These are phyloP conservation scores for Puccinia brachypodii DNA, from an alignment of 1,284 basidiomycete genomes.

Conservation along the genomic window DNA sequence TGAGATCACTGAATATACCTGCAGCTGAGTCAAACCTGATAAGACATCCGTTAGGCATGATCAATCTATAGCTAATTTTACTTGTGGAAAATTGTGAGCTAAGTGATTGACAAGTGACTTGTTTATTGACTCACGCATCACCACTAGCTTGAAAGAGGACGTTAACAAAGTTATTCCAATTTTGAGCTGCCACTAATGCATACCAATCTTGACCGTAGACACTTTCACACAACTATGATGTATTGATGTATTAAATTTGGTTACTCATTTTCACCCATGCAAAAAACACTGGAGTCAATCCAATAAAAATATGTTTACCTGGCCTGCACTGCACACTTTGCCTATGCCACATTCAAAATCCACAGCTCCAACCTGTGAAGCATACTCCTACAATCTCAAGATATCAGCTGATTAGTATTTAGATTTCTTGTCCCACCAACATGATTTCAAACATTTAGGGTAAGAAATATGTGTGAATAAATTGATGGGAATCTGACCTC, in stretches of 20 bases:
- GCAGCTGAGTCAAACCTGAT: not conserved
- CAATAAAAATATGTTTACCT: constrained; percentile 24
- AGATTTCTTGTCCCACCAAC: too few species aligned
- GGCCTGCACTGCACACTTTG: constrained; percentile 43
- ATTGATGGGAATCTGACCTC: constrained; percentile 23
- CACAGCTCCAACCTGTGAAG: constrained; percentile 20
- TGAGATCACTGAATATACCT: not conserved
- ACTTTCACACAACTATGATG: constrained; percentile 27
- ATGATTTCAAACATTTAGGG: too few species aligned
- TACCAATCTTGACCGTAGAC: constrained; percentile 43
- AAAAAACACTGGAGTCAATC: too few species aligned
- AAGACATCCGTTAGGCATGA: not conserved
- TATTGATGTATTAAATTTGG: not conserved
- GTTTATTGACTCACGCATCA: constrained; percentile 32
- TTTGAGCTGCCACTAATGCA: constrained; percentile 45
- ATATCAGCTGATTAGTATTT: not conserved
- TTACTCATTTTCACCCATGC: not conserved
- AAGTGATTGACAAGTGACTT: not conserved
- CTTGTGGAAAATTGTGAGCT: not conserved
- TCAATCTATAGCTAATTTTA: too few species aligned
- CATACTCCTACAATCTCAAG: constrained; percentile 26
- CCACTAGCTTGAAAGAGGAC: constrained; percentile 33
- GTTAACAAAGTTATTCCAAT: constrained; percentile 48
- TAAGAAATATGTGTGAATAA: not conserved
- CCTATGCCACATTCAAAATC: constrained; percentile 46